These are phyloP conservation scores for Gaultheria prostrata DNA, from an alignment of 148 eudicot species.

Conservation along the genomic window DNA sequence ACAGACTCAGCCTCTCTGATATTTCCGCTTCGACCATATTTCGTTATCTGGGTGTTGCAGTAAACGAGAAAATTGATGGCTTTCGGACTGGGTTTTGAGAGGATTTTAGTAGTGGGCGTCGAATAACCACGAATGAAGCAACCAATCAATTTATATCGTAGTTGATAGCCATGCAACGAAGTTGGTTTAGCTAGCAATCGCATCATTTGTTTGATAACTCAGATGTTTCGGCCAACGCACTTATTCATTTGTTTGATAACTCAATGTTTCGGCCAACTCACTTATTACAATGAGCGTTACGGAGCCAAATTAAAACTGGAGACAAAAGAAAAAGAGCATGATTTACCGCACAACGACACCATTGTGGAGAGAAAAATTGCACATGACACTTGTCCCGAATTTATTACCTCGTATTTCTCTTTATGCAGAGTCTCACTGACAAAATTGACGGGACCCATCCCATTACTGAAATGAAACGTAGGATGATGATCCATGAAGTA, in stretches of 20 bases:
- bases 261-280: no score
- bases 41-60: slow-evolving; percentile 51
- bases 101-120: slow-evolving; percentile 9
- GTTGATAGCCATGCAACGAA: not conserved
- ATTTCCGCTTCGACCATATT: slow-evolving; percentile 46
- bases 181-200: slow-evolving; percentile 14
- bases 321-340: not conserved
- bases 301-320: no score
- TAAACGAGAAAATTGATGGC: slow-evolving; percentile 19
- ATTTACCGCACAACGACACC: not conserved
- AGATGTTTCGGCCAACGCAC: no score
- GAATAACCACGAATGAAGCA: not conserved
- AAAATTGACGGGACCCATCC: no score
- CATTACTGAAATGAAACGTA: no score
- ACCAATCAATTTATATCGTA: not conserved
- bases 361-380: not conserved
- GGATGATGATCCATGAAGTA: no score
- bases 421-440: no score
- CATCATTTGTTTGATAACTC: not conserved
- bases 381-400: no score
- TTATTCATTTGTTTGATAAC: not conserved
- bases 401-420: no score
- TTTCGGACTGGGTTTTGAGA: slow-evolving; percentile 10
- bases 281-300: no score
- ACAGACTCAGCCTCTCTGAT: slow-evolving; percentile 42